A percentile compares a stretch with the other conserved stretches of the same genome.
phyloP scores from a whole-genome alignment of 768 basidiomycete genomes.

The Kwoniella europaea region DNA sequence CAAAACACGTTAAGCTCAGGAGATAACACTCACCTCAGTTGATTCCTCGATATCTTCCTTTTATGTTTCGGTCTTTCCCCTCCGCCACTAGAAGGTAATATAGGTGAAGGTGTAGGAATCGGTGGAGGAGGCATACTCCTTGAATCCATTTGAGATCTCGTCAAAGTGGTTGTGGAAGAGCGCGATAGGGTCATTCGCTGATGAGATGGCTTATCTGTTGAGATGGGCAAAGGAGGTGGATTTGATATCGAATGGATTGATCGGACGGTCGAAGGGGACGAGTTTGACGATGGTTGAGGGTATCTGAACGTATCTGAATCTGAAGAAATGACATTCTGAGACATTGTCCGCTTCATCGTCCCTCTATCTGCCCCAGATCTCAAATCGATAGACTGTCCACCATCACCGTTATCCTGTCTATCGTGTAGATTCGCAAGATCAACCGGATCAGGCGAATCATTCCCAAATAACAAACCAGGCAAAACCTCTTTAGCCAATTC shows the following conservation, averaged over 20 bases:
- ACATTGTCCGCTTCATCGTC: constrained; percentile 20
- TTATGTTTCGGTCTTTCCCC: constrained; percentile 49
- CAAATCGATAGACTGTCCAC: background rate
- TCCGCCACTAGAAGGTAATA: background rate
- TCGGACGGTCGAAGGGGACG: background rate
- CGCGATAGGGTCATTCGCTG: background rate
- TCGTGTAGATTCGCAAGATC: background rate
- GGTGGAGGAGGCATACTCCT: constrained; percentile 23
- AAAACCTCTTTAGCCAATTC: constrained; percentile 62
- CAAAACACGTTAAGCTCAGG: no score
- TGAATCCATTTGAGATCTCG: constrained; percentile 11
- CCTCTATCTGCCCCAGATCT: background rate
- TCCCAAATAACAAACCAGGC: constrained; percentile 40
- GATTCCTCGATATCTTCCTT: constrained; percentile 48
- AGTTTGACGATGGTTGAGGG: background rate
- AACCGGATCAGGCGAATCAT: constrained; percentile 19
- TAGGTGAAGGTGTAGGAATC: background rate
- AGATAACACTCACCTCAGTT: constrained; percentile 42
- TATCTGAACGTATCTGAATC: no score
- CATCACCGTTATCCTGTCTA: background rate
- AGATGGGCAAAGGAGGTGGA: background rate
- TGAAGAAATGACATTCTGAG: constrained; percentile 17
- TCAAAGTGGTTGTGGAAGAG: background rate
- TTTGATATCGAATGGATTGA: background rate
- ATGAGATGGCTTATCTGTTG: background rate